These are phyloP conservation scores for Pseudoscleropodium purum DNA, from an alignment of 225 moss, liverwort and hornwort species.

Conservation along the genomic window DNA sequence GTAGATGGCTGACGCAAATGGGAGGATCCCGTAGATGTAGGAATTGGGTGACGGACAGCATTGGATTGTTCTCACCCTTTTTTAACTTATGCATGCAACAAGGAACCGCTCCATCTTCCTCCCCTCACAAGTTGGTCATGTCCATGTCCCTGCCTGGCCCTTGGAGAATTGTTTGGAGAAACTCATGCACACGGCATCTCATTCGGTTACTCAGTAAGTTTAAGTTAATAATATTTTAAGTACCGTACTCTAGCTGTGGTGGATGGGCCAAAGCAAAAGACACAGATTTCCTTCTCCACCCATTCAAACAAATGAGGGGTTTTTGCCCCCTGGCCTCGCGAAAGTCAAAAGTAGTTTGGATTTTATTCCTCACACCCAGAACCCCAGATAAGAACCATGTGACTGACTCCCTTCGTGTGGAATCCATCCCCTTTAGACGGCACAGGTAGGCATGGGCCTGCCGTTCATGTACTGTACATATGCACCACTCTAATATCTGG, in stretches of 20 bases:
- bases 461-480: background rate
- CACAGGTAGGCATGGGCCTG: background rate
- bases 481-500: background rate
- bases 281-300: background rate
- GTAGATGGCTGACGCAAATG: background rate
- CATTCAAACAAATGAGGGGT: background rate
- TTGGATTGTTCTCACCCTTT: background rate
- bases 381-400: background rate
- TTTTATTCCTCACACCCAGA: background rate
- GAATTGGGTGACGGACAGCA: background rate
- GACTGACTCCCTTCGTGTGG: background rate
- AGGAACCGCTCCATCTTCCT: too few species aligned
- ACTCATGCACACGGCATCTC: background rate
- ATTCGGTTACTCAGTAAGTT: too few species aligned
- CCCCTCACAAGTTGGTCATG: background rate
- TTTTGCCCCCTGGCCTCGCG: background rate
- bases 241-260: background rate
- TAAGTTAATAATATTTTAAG: too few species aligned
- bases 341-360: background rate
- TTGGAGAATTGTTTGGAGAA: background rate
- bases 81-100: too few species aligned
- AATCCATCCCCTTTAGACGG: background rate
- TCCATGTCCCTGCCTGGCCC: background rate
- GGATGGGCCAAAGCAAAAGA: background rate
- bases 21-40: fast-evolving